Percentiles rank a stretch among this genome's conserved stretches.
phyloP scores from a whole-genome alignment of 345 rosid species.

The Turnera subulata region DNA sequence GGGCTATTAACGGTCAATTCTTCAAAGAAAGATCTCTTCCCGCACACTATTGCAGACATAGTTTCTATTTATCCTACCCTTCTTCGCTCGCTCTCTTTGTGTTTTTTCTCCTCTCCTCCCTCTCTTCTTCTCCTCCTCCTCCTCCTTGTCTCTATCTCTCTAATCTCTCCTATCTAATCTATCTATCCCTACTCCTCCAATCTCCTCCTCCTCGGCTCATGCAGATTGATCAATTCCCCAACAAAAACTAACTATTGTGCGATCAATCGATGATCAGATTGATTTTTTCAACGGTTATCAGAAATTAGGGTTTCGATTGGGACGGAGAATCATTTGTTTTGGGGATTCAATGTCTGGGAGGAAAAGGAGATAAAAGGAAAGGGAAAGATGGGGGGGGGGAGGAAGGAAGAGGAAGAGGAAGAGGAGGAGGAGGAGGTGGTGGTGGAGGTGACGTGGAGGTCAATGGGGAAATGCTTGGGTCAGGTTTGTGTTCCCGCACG shows the following conservation, averaged over 20 bases:
- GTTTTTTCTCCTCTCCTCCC: not conserved
- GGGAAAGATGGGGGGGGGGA: not conserved
- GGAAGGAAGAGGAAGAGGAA: not conserved
- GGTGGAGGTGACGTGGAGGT: slow-evolving; percentile 6
- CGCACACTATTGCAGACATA: slow-evolving; percentile 94
- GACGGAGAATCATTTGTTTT: too few species aligned
- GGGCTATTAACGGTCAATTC: slow-evolving; percentile 53
- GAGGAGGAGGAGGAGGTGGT: not conserved
- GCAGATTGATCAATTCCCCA: not conserved
- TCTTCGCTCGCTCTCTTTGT: not conserved
- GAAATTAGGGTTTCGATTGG: too few species aligned
- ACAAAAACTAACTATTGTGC: too few species aligned
- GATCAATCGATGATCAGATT: too few species aligned
- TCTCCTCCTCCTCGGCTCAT: slow-evolving; percentile 7
- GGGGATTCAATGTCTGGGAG: not conserved
- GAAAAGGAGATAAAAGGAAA: not conserved
- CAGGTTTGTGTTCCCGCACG: slow-evolving; percentile 4
- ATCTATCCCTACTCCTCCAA: slow-evolving; percentile 1
- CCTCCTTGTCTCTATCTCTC: not conserved
- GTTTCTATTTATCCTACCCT: slow-evolving; percentile 39
- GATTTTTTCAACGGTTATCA: too few species aligned
- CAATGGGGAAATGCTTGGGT: not conserved
- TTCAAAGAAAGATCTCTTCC: slow-evolving; percentile 90
- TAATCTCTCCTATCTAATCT: too few species aligned
- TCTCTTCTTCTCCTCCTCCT: slow-evolving; percentile 2